Base-by-base conservation (phyloP, 441 rosid genomes). In the Euphorbia corollata region DNA sequence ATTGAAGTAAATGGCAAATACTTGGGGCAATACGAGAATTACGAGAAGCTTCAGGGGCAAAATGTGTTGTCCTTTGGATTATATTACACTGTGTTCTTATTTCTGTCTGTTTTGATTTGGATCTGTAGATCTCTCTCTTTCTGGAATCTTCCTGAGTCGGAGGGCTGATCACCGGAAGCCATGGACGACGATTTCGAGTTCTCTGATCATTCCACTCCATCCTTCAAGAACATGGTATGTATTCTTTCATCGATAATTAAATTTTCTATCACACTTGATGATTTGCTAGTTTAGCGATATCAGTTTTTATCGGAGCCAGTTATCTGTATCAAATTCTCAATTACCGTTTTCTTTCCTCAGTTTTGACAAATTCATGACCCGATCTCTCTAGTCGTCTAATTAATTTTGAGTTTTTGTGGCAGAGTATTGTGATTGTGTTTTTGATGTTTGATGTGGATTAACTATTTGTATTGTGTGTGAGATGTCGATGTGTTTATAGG, bases 151-250 rank as follows among this genome's bases (percentile, higher is more conserved):
- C 72, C 39, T 2, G 39, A n/a, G 64, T 69, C 11, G 10, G 20
- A 16, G 72, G 68, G 68, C 74, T 68, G 58, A 59, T 61, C 61
- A 16, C 59, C 66, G 54, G 64, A 15, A 19, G 24, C 63, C 72
- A 83, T 81, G 85, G 75, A 54, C 16, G 83, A 79, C 58, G 81
- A 80, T 54, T 74, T 70, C 74, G 80, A 77, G 43, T 80, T 80
- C 61, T 60, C 74, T 59, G 77, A 82, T 59, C 75, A 73, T 53
- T 78, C 80, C 6, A 34, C 63, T 61, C 75, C 76, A 19, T 65
- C 80, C 32, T 75, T 79, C 38, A 61, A 80, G 64, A 48, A 58
- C 47, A 59, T 73, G 79, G 78, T 78, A 54, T 8, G 0, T 38
- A 38, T 38, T 38, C 13, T 59, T 63, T 47, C 27, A 3, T 4